Percentiles rank a stretch among this genome's conserved stretches.
phyloP scores from a whole-genome alignment of 2,329 filamentous ascomycete genomes.

The Penicillium rolfsii region DNA sequence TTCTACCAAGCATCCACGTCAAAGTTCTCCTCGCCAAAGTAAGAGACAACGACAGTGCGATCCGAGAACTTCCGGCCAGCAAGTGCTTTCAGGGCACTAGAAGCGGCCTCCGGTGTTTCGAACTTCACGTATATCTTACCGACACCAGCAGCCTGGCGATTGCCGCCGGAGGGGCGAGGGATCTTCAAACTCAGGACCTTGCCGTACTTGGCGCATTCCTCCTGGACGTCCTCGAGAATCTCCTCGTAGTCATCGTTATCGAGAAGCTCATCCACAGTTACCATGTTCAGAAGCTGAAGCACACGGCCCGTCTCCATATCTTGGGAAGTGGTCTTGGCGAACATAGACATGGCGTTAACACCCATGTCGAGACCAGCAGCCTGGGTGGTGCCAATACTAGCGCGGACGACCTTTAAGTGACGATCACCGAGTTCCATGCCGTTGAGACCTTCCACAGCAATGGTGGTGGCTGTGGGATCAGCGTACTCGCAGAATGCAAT shows the following conservation, averaged over 20 bases:
- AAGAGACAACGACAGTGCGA: constrained; percentile 93
- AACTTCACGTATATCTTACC: constrained; percentile 99
- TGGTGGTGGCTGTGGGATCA: constrained; percentile 73
- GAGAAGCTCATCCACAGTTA: constrained; percentile 90
- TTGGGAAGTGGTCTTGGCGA: constrained; percentile 82
- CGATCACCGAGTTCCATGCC: constrained; percentile 91
- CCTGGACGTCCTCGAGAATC: constrained; percentile 91
- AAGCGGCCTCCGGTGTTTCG: constrained; percentile 73
- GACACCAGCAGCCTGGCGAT: constrained; percentile 82
- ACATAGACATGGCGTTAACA: constrained; percentile 96
- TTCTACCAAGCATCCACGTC: constrained; percentile 54
- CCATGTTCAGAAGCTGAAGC: constrained; percentile 95
- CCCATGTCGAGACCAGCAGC: constrained; percentile 90
- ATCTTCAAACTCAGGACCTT: constrained; percentile 87
- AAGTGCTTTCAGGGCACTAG: constrained; percentile 83
- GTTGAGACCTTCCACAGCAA: constrained; percentile 88
- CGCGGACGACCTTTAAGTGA: constrained; percentile 80
- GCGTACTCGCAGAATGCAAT: constrained; percentile 96
- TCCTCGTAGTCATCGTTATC: constrained; percentile 96
- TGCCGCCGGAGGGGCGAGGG: constrained; percentile 80
- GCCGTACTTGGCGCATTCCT: constrained; percentile 93
- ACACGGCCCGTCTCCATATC: constrained; percentile 82
- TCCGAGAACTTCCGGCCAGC: constrained; percentile 96
- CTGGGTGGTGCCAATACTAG: constrained; percentile 92
- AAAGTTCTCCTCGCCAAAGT: constrained; percentile 97